Conservation (phyloP, 2,329 filamentous ascomycete genomes). For the Penicillium sp. region DNA sequence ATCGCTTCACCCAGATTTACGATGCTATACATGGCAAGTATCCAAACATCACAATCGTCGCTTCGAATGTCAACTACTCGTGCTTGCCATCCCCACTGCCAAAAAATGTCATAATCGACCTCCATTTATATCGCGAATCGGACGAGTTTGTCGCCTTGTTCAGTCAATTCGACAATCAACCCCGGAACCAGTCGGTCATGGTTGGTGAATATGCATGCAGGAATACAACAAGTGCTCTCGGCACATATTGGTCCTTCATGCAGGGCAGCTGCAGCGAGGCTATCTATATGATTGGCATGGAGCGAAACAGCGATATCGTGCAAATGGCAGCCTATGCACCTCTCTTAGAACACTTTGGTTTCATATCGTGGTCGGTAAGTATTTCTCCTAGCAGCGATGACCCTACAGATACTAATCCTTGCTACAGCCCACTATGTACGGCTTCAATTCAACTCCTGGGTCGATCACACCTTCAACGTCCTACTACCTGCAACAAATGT, state of each 20-base stretch:
- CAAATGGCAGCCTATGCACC: constrained; percentile 37
- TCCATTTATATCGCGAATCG: constrained; percentile 52
- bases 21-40: constrained; percentile 54
- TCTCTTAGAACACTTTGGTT: constrained; percentile 34
- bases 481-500: constrained; percentile 37
- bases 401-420: no score
- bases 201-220: constrained; percentile 32
- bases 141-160: constrained; percentile 51
- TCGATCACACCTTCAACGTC: constrained; percentile 31
- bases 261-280: constrained; percentile 59
- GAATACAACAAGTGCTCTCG: constrained; percentile 16
- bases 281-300: constrained; percentile 56
- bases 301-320: constrained; percentile 38
- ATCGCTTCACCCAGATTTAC: constrained; percentile 57
- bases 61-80: constrained; percentile 38
- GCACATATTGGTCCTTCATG: constrained; percentile 27
- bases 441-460: constrained; percentile 28
- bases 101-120: constrained; percentile 44
- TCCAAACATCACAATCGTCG: constrained; percentile 54
- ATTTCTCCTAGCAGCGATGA: not conserved
- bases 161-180: constrained; percentile 52
- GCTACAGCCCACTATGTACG: constrained; percentile 31
- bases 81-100: constrained; percentile 28
- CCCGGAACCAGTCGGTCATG: constrained; percentile 29
- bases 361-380: constrained; percentile 34